Percentiles rank a stretch among this genome's conserved stretches.
Evolutionary conservation across 768 basidiomycete genomes (phyloP).

Genomic region (Omphalotus guepiniiformis): DNA sequence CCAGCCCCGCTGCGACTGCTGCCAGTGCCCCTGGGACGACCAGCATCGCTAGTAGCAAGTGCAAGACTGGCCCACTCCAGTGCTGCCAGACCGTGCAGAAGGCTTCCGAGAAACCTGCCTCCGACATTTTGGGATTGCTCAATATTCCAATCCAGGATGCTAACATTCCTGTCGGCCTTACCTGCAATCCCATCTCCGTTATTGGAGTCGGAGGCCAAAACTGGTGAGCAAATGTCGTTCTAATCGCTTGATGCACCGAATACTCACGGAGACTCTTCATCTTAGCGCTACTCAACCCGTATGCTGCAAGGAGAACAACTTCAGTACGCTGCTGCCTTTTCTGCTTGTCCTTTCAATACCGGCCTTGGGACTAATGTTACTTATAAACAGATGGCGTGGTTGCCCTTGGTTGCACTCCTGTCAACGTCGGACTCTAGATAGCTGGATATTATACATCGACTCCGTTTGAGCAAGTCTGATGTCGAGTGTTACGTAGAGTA

Average conservation of each 20-base stretch:
- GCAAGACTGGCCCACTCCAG: slow-evolving; percentile 3
- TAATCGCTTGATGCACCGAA: not conserved
- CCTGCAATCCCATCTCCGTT: slow-evolving; percentile 6
- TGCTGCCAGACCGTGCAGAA: slow-evolving; percentile 1
- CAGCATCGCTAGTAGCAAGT: too few relatives aligned
- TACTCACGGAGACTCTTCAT: not conserved
- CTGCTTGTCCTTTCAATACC: too few relatives aligned
- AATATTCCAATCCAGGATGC: slow-evolving; percentile 48
- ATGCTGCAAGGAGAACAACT: slow-evolving; percentile 4
- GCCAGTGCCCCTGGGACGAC: too few relatives aligned
- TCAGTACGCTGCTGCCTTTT: not conserved
- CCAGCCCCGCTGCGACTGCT: slow-evolving; percentile 2
- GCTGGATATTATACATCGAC: too few relatives aligned
- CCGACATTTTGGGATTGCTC: slow-evolving; percentile 11
- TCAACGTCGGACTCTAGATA: too few relatives aligned
- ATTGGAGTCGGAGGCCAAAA: slow-evolving; percentile 8
- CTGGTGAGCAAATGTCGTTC: slow-evolving; percentile 1
- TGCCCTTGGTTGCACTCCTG: slow-evolving; percentile 6
- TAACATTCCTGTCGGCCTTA: not conserved
- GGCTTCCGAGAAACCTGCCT: slow-evolving; percentile 8
- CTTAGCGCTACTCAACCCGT: slow-evolving; percentile 5
- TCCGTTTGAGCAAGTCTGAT: too few relatives aligned
- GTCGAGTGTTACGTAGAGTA: too few relatives aligned
- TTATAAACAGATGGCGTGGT: slow-evolving; percentile 1
- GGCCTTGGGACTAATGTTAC: too few relatives aligned